phyloP scores from a whole-genome alignment of 306 rosid species.

The Prunus armeniaca region DNA sequence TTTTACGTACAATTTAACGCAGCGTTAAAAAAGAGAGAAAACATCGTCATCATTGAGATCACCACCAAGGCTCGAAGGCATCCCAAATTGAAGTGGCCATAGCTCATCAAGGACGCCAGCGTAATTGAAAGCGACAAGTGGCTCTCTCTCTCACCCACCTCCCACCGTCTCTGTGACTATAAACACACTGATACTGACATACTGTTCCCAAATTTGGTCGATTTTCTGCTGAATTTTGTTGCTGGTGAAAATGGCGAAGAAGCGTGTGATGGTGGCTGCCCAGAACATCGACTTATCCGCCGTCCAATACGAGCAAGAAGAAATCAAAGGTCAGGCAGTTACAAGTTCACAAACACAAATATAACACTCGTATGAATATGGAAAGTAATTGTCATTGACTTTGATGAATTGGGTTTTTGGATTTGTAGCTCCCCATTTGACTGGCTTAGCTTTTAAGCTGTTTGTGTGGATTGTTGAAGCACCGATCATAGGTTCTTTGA shows the following conservation, averaged over 20 bases:
- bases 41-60: background rate
- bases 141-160: background rate
- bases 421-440: conserved; percentile 89
- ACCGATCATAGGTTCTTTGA: conserved; percentile 61
- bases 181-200: background rate
- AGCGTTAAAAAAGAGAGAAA: background rate
- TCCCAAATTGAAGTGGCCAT: background rate
- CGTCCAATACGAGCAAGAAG: conserved; percentile 50
- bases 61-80: background rate
- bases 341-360: background rate
- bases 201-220: background rate
- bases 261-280: conserved; percentile 60
- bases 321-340: conserved; percentile 44
- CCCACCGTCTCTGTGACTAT: no score
- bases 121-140: background rate
- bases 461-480: conserved; percentile 62
- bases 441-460: conserved; percentile 59
- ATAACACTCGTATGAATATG: background rate
- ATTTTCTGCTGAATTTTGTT: background rate
- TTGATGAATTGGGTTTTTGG: conserved; percentile 20
- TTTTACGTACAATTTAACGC: background rate
- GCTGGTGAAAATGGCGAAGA: conserved; percentile 56
- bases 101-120: background rate
- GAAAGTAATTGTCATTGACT: background rate
- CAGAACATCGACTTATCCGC: conserved; percentile 61